Conservation (phyloP, 768 basidiomycete genomes). For the Leccinum truebloodii region DNA sequence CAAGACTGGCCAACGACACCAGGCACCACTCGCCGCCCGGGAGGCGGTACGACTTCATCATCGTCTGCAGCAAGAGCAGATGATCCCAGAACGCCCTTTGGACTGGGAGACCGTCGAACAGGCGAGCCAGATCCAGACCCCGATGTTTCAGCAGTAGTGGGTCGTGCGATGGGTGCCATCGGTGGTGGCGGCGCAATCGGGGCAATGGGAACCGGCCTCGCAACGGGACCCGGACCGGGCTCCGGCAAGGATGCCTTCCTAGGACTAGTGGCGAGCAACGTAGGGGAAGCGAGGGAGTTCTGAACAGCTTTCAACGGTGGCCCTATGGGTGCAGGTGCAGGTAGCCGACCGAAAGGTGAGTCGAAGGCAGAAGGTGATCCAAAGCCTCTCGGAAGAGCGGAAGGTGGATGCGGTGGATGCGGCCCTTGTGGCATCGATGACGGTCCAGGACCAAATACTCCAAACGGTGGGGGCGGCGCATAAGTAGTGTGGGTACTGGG, state of each 20-base stretch:
- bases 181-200: conserved; percentile 51
- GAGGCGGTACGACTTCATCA: conserved; percentile 69
- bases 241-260: conserved; percentile 47
- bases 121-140: conserved; percentile 65
- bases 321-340: conserved; percentile 54
- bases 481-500: conserved; percentile 54
- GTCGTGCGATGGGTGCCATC: conserved; percentile 65
- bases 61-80: conserved; percentile 78
- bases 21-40: conserved; percentile 43
- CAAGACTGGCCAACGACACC: conserved; percentile 49
- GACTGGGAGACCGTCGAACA: conserved; percentile 49
- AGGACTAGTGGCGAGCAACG: conserved; percentile 46
- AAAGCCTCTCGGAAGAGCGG: conserved; percentile 56
- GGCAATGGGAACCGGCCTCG: conserved; percentile 39
- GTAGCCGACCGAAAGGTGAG: conserved; percentile 43
- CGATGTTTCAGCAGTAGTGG: conserved; percentile 38
- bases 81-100: conserved; percentile 72
- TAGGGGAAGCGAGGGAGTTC: conserved; percentile 39
- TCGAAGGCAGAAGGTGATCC: conserved; percentile 56
- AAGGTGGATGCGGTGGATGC: conserved; percentile 51
- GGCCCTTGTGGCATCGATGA: conserved; percentile 44
- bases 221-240: conserved; percentile 59
- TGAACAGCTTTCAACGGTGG: conserved; percentile 45
- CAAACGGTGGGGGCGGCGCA: conserved; percentile 51
- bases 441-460: conserved; percentile 46